A percentile compares a stretch with the other conserved stretches of the same genome.
Conservation (phyloP, 2,329 filamentous ascomycete species). For the Raffaelea ambrosiae region DNA sequence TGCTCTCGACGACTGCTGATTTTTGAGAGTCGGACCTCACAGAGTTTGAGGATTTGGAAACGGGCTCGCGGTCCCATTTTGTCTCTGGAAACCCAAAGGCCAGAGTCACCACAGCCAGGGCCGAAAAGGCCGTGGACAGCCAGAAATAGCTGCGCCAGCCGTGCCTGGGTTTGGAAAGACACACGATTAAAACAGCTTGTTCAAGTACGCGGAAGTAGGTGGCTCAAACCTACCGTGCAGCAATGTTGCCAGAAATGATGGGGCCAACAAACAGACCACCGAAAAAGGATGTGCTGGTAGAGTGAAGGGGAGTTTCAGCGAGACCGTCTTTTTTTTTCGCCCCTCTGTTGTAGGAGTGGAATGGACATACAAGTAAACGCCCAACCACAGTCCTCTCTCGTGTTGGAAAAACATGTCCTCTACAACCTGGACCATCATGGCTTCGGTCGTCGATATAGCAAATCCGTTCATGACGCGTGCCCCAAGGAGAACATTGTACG, state of each 20-base stretch:
- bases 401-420: slow-evolving; percentile 57
- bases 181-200: slow-evolving; percentile 21
- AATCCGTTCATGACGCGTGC: slow-evolving; percentile 51
- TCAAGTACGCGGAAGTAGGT: slow-evolving; percentile 1
- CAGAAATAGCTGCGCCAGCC: slow-evolving; percentile 54
- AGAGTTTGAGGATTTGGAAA: slow-evolving; percentile 27
- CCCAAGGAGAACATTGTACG: slow-evolving; percentile 53
- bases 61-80: slow-evolving; percentile 37
- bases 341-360: too few species aligned
- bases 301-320: too few species aligned
- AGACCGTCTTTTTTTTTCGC: too few species aligned
- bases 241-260: slow-evolving; percentile 8
- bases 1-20: not conserved
- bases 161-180: slow-evolving; percentile 15
- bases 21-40: not conserved
- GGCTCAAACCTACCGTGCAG: slow-evolving; percentile 9
- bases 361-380: slow-evolving; percentile 4
- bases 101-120: slow-evolving; percentile 35
- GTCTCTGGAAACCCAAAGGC: slow-evolving; percentile 55
- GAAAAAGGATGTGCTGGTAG: slow-evolving; percentile 11
- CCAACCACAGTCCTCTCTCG: slow-evolving; percentile 43
- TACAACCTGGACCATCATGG: slow-evolving; percentile 49
- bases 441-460: slow-evolving; percentile 50
- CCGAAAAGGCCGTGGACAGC: slow-evolving; percentile 47
- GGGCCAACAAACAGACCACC: slow-evolving; percentile 14